Evolutionary conservation across 192 early-diverging fungal genomes (phyloP).

Genomic region (Mortierella antarctica): DNA sequence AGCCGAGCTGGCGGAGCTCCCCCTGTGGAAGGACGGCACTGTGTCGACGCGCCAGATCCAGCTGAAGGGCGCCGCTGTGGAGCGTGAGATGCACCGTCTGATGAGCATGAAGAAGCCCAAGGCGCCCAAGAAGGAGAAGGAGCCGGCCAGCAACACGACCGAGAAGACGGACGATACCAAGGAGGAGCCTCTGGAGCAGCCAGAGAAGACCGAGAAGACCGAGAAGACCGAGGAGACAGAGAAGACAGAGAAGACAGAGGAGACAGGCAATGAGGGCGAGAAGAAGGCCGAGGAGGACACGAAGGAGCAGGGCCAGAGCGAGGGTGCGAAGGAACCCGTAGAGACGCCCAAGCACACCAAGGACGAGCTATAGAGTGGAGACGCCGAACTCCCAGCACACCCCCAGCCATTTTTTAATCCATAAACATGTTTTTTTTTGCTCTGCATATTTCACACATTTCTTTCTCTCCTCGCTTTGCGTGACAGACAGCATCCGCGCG

Average conservation of each 20-base stretch:
- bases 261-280: slow-evolving; percentile 30
- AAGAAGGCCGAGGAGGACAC: slow-evolving; percentile 30
- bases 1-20: slow-evolving; percentile 67
- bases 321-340: slow-evolving; percentile 12
- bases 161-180: slow-evolving; percentile 32
- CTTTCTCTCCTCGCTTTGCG: background rate
- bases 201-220: background rate
- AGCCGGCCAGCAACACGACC: slow-evolving; percentile 28
- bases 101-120: slow-evolving; percentile 71
- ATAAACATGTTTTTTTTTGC: background rate
- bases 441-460: background rate
- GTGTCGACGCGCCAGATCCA: slow-evolving; percentile 69
- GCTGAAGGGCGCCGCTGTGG: slow-evolving; percentile 58
- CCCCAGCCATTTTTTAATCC: no score
- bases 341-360: slow-evolving; percentile 33
- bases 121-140: slow-evolving; percentile 55
- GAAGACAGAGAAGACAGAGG: slow-evolving; percentile 15
- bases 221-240: background rate
- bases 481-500: no score
- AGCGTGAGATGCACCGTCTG: slow-evolving; percentile 63
- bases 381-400: no score
- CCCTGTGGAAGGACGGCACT: slow-evolving; percentile 70
- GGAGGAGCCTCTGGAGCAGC: background rate
- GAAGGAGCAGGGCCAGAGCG: slow-evolving; percentile 31
- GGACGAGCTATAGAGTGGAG: slow-evolving; percentile 40